Evolutionary conservation across 2,329 filamentous ascomycete genomes (phyloP).

Genomic region (Penicillium sp.): DNA sequence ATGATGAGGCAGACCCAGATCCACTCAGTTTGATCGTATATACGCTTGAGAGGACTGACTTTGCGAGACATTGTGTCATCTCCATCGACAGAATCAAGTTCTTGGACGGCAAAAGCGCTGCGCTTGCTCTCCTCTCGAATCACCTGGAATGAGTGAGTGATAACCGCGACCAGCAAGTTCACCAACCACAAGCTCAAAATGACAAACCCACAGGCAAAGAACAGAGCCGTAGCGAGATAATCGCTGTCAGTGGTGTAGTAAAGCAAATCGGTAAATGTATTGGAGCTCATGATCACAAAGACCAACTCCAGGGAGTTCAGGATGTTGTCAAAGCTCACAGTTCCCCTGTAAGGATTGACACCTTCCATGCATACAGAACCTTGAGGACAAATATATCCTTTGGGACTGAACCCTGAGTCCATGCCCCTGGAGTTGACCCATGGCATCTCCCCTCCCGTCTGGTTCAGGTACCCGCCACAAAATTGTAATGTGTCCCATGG

Average conservation of each 20-base stretch:
- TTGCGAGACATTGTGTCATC: slow-evolving; percentile 34
- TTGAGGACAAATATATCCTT: slow-evolving; percentile 84
- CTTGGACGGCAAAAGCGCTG: slow-evolving; percentile 83
- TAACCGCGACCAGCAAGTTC: slow-evolving; percentile 91
- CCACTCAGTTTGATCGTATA: slow-evolving; percentile 70
- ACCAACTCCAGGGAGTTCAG: slow-evolving; percentile 87
- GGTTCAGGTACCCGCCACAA: slow-evolving; percentile 76
- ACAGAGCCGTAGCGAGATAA: slow-evolving; percentile 81
- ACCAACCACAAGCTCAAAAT: slow-evolving; percentile 96
- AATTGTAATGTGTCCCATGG: slow-evolving; percentile 66
- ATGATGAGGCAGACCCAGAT: slow-evolving; percentile 80
- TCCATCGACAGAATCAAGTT: slow-evolving; percentile 51
- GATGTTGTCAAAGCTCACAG: slow-evolving; percentile 94
- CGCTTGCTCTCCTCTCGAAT: slow-evolving; percentile 94
- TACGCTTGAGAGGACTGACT: slow-evolving; percentile 57
- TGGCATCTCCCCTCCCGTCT: slow-evolving; percentile 56
- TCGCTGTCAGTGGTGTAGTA: slow-evolving; percentile 92
- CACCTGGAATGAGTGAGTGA: slow-evolving; percentile 96
- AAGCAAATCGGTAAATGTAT: slow-evolving; percentile 92
- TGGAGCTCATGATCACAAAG: slow-evolving; percentile 97
- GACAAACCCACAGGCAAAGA: slow-evolving; percentile 69
- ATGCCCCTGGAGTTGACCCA: slow-evolving; percentile 64
- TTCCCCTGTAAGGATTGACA: slow-evolving; percentile 74
- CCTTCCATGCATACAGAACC: slow-evolving; percentile 81
- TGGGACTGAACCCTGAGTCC: slow-evolving; percentile 53